Conservation (phyloP, 192 early-diverging fungal species). For the Coemansia sp. region DNA sequence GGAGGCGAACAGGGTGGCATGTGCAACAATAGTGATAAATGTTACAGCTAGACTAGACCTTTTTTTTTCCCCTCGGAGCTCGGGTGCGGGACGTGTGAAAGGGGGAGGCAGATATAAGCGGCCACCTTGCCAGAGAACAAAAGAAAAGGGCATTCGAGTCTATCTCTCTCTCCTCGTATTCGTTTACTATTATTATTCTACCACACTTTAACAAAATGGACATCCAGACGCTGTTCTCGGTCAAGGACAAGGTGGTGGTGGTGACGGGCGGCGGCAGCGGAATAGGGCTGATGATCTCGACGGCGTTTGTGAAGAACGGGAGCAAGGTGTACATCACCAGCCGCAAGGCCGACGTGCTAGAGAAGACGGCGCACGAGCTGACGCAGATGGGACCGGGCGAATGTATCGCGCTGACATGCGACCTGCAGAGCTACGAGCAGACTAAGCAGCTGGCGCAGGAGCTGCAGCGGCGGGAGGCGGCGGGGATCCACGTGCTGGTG, state of each 20-base stretch:
- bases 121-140: too few relatives aligned
- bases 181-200: background rate
- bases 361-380: slow-evolving; percentile 68
- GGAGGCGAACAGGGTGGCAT: too few relatives aligned
- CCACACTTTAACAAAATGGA: slow-evolving; percentile 43
- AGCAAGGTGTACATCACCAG: slow-evolving; percentile 91
- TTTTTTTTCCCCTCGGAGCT: background rate
- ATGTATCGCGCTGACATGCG: slow-evolving; percentile 73
- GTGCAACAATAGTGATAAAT: too few relatives aligned
- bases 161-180: background rate
- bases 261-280: slow-evolving; percentile 77
- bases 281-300: slow-evolving; percentile 58
- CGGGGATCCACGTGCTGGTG: slow-evolving; percentile 73
- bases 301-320: slow-evolving; percentile 81
- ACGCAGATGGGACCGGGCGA: slow-evolving; percentile 66
- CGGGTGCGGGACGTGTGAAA: too few relatives aligned
- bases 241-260: slow-evolving; percentile 78
- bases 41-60: background rate
- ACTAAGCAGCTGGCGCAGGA: slow-evolving; percentile 58
- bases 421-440: slow-evolving; percentile 65
- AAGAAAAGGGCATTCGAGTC: too few relatives aligned
- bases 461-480: slow-evolving; percentile 61
- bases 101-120: too few relatives aligned
- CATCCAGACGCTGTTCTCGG: slow-evolving; percentile 59
- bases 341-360: slow-evolving; percentile 65